Evolutionary conservation across 2,329 filamentous ascomycete genomes (phyloP).

Genomic region (Colletotrichum chlorophyti): DNA sequence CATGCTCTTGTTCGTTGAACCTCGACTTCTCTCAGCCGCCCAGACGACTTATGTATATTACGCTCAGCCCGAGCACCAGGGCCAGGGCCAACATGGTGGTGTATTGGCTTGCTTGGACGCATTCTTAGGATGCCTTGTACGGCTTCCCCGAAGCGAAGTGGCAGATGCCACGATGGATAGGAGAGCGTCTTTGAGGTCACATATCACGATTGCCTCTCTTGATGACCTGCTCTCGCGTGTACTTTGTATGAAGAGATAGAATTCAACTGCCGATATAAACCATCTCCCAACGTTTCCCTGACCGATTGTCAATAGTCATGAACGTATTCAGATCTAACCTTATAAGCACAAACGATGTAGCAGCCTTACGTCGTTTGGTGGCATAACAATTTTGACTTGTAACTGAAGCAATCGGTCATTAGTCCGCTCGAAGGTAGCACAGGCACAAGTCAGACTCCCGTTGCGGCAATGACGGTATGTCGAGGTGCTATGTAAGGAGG

Average conservation of each 20-base stretch:
- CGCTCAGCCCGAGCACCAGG: conserved; percentile 22
- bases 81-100: conserved; percentile 16
- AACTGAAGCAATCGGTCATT: too few relatives aligned
- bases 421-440: too few relatives aligned
- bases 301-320: too few relatives aligned
- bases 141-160: conserved; percentile 20
- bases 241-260: conserved; percentile 32
- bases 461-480: too few relatives aligned
- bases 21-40: conserved; percentile 15
- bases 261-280: conserved; percentile 23
- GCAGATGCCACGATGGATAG: conserved; percentile 5
- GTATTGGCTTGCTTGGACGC: conserved; percentile 24
- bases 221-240: conserved; percentile 27
- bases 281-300: not conserved
- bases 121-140: conserved; percentile 23
- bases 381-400: too few relatives aligned
- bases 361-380: too few relatives aligned
- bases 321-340: not conserved
- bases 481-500: too few relatives aligned
- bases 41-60: conserved; percentile 29
- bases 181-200: conserved; percentile 18
- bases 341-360: too few relatives aligned
- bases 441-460: too few relatives aligned
- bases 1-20: conserved; percentile 16
- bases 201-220: conserved; percentile 11